phyloP scores from a whole-genome alignment of 257 asterid species.

The Anisodus tanguticus region DNA sequence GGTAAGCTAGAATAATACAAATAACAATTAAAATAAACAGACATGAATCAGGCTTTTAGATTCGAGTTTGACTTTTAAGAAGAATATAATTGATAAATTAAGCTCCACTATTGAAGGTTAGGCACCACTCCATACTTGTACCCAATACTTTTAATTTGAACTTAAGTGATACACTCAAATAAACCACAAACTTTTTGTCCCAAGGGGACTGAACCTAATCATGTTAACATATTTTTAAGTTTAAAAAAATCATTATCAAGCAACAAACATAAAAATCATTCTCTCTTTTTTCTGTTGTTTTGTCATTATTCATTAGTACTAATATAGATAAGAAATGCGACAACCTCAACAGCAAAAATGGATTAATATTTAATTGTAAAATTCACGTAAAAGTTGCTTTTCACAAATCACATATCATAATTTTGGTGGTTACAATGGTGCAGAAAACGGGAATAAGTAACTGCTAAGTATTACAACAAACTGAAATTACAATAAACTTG shows the following conservation, averaged over 20 bases:
- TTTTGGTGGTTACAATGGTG: too few species aligned
- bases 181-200: background rate
- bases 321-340: background rate
- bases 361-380: background rate
- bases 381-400: background rate
- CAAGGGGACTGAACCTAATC: slow-evolving; percentile 25
- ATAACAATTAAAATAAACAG: background rate
- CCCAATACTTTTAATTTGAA: slow-evolving; percentile 20
- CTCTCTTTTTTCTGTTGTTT: background rate
- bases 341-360: background rate
- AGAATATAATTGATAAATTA: background rate
- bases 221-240: background rate
- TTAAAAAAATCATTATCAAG: background rate
- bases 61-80: slow-evolving; percentile 34
- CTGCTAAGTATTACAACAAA: too few species aligned
- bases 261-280: background rate
- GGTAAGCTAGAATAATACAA: background rate
- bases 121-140: slow-evolving; percentile 21
- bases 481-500: too few species aligned
- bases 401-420: background rate
- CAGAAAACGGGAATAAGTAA: too few species aligned
- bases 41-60: slow-evolving; percentile 31
- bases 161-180: background rate
- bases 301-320: slow-evolving; percentile 9
- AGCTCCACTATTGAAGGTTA: slow-evolving; percentile 21